Conservation (phyloP, 345 rosid species). For the Lumnitzera littorea region DNA sequence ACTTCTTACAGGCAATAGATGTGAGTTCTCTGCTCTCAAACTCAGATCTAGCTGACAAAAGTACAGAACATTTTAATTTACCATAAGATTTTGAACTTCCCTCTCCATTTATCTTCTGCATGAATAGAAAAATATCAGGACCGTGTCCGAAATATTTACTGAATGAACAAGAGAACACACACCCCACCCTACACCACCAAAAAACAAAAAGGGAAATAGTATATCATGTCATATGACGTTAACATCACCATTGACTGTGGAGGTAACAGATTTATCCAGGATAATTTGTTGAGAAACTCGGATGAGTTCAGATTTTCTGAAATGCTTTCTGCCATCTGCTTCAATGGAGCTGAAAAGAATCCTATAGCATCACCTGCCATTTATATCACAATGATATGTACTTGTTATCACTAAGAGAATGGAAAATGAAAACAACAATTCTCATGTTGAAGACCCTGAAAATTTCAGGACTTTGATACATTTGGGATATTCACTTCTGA, state of each 20-base stretch:
- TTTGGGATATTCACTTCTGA: no score
- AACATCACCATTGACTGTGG: constrained; percentile 40
- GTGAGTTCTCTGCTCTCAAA: constrained; percentile 33
- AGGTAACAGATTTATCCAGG: constrained; percentile 62
- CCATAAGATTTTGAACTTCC: constrained; percentile 30
- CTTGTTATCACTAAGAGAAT: no score
- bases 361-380: constrained; percentile 73
- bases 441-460: no score
- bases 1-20: constrained; percentile 28
- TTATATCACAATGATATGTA: neutral
- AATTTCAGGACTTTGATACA: no score
- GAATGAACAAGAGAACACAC: no score
- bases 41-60: constrained; percentile 50
- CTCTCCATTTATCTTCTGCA: constrained; percentile 13
- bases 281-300: constrained; percentile 43
- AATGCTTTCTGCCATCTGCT: constrained; percentile 44
- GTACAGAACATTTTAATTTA: constrained; percentile 66
- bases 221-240: constrained; percentile 2
- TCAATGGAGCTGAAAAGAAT: constrained; percentile 60
- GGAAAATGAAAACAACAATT: neutral
- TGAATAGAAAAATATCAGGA: neutral
- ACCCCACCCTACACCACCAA: neutral
- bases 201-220: neutral
- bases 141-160: constrained; percentile 3
- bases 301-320: constrained; percentile 31